Evolutionary conservation across 352 stramenopile genomes (phyloP).

Genomic region (Phytopythium boreale): DNA sequence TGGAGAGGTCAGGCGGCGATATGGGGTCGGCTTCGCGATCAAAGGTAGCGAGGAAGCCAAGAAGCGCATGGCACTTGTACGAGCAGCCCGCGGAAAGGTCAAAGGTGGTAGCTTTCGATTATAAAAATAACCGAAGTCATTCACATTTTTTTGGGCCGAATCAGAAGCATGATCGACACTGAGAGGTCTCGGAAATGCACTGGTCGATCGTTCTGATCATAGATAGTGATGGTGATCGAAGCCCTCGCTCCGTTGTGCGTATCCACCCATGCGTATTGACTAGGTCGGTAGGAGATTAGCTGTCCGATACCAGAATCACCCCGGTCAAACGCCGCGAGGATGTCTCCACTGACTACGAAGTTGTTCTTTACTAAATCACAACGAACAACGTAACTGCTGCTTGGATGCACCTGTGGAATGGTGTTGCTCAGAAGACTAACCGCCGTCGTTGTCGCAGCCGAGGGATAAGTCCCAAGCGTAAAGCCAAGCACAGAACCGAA

Average conservation of each 20-base stretch:
- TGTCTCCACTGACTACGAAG: not conserved
- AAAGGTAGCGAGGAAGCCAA: no score
- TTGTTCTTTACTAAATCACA: slow-evolving; percentile 10
- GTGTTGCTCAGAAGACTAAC: not conserved
- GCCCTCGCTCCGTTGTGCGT: not conserved
- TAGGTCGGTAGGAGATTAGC: not conserved
- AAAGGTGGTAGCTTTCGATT: no score
- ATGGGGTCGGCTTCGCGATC: no score
- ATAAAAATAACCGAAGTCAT: no score
- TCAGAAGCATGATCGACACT: not conserved
- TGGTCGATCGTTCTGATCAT: not conserved
- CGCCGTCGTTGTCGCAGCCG: not conserved
- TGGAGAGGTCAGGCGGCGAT: no score
- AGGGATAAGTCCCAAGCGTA: slow-evolving; percentile 2
- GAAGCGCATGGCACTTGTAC: no score
- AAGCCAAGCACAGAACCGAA: slow-evolving; percentile 8
- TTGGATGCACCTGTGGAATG: slow-evolving; percentile 3
- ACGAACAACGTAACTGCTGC: slow-evolving; percentile 2
- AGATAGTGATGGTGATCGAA: not conserved
- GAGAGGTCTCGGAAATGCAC: not conserved
- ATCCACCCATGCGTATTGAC: slow-evolving; percentile 7
- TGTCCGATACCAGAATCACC: not conserved
- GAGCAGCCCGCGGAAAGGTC: no score
- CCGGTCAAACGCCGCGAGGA: slow-evolving; percentile 6
- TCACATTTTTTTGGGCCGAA: not conserved